phyloP scores from a whole-genome alignment of 148 eudicot species.

The Tetragonia tetragonoides region DNA sequence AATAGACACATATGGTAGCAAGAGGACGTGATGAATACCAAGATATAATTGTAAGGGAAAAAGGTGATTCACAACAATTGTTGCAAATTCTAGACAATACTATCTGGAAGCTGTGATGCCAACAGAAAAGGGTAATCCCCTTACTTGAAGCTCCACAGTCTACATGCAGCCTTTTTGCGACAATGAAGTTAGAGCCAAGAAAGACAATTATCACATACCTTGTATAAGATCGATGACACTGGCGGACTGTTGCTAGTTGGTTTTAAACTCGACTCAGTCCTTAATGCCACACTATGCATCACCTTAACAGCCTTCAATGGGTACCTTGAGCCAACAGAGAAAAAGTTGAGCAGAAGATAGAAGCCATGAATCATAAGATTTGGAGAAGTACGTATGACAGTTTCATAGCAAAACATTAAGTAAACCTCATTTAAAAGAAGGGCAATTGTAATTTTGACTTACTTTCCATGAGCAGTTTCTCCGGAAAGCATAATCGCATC shows the following conservation, averaged over 20 bases:
- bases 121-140: neutral
- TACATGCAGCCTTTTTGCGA: neutral
- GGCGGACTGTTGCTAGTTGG: conserved; percentile 41
- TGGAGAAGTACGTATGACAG: neutral
- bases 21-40: neutral
- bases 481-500: conserved; percentile 99
- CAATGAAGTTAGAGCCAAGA: neutral
- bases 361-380: neutral
- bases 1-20: neutral
- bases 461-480: conserved; percentile 99
- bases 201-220: conserved; percentile 37
- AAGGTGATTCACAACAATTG: too few species aligned
- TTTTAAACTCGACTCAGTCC: conserved; percentile 73
- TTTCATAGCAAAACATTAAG: neutral
- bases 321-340: conserved; percentile 46
- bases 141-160: neutral
- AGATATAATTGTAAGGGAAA: too few species aligned
- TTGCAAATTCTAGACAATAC: neutral
- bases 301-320: conserved; percentile 96
- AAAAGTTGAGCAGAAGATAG: conserved; percentile 10
- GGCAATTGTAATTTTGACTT: conserved; percentile 29
- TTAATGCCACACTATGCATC: conserved; percentile 94
- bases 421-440: neutral
- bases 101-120: neutral
- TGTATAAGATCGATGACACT: conserved; percentile 36